Conservation (phyloP, 257 asterid genomes). For the Euphrasia confusa region DNA sequence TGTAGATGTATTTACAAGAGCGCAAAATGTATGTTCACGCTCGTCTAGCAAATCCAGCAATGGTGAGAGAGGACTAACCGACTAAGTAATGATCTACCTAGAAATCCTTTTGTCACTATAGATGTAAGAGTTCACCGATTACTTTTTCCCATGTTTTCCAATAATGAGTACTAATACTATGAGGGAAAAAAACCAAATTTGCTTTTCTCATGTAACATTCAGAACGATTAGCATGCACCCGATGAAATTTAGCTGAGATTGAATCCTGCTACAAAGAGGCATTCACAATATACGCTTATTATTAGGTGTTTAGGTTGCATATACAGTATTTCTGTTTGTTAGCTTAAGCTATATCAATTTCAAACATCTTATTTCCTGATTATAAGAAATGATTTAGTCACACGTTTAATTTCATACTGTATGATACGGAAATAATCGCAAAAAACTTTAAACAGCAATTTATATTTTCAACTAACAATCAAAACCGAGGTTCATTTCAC, state of each 20-base stretch:
- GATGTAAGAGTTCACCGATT: not conserved
- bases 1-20: not conserved
- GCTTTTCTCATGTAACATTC: not conserved
- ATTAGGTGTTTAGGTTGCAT: no score
- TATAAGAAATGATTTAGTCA: not conserved
- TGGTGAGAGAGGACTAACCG: not conserved
- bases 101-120: not conserved
- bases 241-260: not conserved
- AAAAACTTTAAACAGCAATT: not conserved
- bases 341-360: not conserved
- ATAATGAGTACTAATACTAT: not conserved
- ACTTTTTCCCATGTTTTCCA: not conserved
- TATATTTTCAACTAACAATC: not conserved
- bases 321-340: no score
- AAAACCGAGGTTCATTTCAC: not conserved
- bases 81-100: not conserved
- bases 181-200: not conserved
- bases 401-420: not conserved
- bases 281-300: no score
- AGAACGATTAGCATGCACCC: not conserved
- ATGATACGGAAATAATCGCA: not conserved
- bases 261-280: not conserved
- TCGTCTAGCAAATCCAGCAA: not conserved
- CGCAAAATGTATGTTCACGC: not conserved
- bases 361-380: not conserved